Percentiles rank a stretch among this genome's conserved stretches.
phyloP scores from a whole-genome alignment of 345 rosid genomes.

The Draba incana region DNA sequence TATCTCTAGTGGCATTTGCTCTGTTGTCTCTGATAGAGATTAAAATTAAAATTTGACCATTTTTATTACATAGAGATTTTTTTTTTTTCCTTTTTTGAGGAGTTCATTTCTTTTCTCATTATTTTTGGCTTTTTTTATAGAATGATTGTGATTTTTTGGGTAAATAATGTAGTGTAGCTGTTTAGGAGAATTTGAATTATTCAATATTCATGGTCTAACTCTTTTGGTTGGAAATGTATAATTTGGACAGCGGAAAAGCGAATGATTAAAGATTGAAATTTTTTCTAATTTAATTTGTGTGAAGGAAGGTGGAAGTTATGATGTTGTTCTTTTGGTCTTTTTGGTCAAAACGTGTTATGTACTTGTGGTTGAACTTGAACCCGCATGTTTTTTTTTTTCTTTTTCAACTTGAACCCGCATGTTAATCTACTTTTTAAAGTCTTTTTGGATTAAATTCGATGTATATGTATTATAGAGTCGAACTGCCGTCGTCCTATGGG shows the following conservation, averaged over 20 bases:
- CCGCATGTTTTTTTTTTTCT: too few relatives aligned
- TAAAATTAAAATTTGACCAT: not conserved
- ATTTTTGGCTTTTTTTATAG: slow-evolving; percentile 1
- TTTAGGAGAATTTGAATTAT: slow-evolving; percentile 16
- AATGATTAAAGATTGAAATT: slow-evolving; percentile 19
- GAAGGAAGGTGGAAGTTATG: slow-evolving; percentile 8
- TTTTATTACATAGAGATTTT: slow-evolving; percentile 15
- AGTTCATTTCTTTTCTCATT: slow-evolving; percentile 28
- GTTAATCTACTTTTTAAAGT: too few relatives aligned
- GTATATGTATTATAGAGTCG: too few relatives aligned
- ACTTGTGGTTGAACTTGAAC: too few relatives aligned
- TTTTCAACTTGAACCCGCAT: too few relatives aligned
- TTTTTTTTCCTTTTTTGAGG: slow-evolving; percentile 14
- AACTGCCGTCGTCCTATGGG: too few relatives aligned
- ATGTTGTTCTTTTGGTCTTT: not conserved
- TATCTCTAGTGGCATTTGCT: slow-evolving; percentile 64
- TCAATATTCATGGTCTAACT: slow-evolving; percentile 36
- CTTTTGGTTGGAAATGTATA: slow-evolving; percentile 36
- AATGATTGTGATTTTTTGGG: not conserved
- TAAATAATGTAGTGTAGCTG: slow-evolving; percentile 26
- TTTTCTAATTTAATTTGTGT: not conserved
- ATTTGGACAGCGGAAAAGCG: slow-evolving; percentile 31
- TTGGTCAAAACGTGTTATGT: slow-evolving; percentile 23
- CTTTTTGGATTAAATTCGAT: too few relatives aligned
- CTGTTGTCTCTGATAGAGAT: slow-evolving; percentile 56